phyloP scores from a whole-genome alignment of 225 moss, liverwort and hornwort genomes.

The Marchantia polymorpha region DNA sequence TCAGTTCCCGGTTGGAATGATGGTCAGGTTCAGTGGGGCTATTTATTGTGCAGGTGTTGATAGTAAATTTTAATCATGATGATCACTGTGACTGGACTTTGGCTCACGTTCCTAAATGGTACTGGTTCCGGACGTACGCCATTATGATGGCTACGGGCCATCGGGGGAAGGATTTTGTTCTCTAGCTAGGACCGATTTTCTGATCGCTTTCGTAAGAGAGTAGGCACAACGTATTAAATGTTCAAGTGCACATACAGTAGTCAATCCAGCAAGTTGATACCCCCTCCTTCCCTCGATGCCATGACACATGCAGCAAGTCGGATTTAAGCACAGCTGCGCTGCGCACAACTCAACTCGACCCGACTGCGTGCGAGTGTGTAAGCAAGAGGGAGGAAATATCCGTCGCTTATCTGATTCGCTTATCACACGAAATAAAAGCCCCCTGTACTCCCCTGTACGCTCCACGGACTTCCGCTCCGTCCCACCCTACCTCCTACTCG shows the following conservation, averaged over 20 bases:
- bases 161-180: background rate
- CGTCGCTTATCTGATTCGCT: no score
- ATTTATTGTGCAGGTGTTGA: slow-evolving; percentile 13
- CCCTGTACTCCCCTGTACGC: no score
- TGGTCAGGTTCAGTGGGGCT: background rate
- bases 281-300: no score
- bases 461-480: no score
- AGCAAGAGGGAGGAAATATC: no score
- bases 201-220: background rate
- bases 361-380: background rate
- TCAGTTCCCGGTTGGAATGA: background rate
- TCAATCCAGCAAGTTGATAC: background rate
- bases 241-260: background rate
- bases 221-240: background rate
- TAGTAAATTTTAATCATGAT: background rate
- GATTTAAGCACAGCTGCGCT: background rate
- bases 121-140: background rate
- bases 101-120: background rate
- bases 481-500: no score
- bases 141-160: background rate
- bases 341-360: background rate
- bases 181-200: background rate
- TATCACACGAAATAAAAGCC: no score
- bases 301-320: background rate
- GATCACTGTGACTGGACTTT: background rate